phyloP scores from a whole-genome alignment of 768 basidiomycete genomes.

The Trametes cinnabarina region DNA sequence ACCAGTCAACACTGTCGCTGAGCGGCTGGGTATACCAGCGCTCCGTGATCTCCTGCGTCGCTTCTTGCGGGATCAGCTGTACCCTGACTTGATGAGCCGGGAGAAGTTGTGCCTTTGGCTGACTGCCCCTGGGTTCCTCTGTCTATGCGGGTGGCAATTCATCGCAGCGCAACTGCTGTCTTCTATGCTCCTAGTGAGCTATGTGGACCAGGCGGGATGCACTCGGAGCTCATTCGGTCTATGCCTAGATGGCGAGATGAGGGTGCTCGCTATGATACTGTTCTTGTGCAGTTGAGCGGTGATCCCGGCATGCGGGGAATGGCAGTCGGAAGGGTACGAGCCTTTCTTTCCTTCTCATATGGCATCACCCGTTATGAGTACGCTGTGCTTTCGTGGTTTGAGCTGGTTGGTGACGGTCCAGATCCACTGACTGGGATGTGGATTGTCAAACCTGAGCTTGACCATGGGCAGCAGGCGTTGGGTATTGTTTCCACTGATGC shows the following conservation, averaged over 20 bases:
- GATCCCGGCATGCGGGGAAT: neutral
- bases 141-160: neutral
- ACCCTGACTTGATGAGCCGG: too few relatives aligned
- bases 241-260: neutral
- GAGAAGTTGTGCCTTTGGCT: neutral
- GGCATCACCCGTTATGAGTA: too few relatives aligned
- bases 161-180: neutral
- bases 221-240: neutral
- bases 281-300: neutral
- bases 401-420: neutral
- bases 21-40: too few relatives aligned
- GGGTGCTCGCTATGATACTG: neutral
- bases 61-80: too few relatives aligned
- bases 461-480: too few relatives aligned
- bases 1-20: too few relatives aligned
- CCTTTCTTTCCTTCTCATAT: too few relatives aligned
- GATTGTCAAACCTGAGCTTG: neutral
- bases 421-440: neutral
- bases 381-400: too few relatives aligned
- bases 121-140: neutral
- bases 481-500: neutral
- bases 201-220: neutral
- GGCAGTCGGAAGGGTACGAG: too few relatives aligned
- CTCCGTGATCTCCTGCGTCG: too few relatives aligned
- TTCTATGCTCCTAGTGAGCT: conserved; percentile 1